These are phyloP conservation scores for Chenopodium album DNA, from an alignment of 148 eudicot genomes.

Conservation along the genomic window DNA sequence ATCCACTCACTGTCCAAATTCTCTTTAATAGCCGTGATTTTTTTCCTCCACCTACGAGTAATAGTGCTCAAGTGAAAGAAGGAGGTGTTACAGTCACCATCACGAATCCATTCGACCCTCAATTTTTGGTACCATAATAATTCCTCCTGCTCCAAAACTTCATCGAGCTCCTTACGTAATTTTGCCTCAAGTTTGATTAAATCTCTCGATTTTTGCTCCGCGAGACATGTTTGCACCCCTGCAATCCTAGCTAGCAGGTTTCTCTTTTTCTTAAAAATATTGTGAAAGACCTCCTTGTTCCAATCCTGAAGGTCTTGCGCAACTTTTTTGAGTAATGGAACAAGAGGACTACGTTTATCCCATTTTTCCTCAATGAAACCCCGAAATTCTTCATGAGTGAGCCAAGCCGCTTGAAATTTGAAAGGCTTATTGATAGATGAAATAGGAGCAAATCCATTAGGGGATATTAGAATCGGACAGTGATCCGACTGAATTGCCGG, in stretches of 20 bases:
- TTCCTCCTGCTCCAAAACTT: neutral
- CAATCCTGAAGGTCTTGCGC: neutral
- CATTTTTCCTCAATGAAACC: neutral
- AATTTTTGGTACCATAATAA: neutral
- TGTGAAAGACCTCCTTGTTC: neutral
- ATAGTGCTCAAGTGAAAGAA: neutral
- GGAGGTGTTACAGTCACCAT: neutral
- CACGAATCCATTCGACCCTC: neutral
- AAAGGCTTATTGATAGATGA: neutral
- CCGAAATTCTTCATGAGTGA: neutral
- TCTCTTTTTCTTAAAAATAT: neutral
- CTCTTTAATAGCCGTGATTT: neutral
- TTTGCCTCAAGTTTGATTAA: neutral
- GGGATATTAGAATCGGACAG: neutral
- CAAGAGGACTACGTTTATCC: neutral
- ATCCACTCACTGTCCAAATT: neutral
- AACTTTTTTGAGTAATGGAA: neutral
- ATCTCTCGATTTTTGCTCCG: no score
- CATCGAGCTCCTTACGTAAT: neutral
- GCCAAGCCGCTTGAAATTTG: constrained; percentile 5
- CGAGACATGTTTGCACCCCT: neutral
- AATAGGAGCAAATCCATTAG: constrained; percentile 5
- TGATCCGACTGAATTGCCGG: neutral
- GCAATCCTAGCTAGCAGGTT: neutral
- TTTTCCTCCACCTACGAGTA: neutral